phyloP scores from a whole-genome alignment of 2,329 filamentous ascomycete genomes.

The Paramyrothecium roridum region DNA sequence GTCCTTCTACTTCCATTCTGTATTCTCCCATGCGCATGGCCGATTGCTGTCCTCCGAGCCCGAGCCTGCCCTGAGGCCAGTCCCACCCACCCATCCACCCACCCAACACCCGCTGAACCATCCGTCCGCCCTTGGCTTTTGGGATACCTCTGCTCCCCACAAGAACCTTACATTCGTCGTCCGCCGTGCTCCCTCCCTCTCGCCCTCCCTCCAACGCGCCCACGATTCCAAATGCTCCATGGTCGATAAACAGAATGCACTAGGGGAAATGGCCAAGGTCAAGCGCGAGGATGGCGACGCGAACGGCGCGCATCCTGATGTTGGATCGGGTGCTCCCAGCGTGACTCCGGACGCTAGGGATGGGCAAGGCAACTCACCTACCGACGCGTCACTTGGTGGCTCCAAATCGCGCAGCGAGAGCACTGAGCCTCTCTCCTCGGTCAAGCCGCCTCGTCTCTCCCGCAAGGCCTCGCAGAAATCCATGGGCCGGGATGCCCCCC shows the following conservation, averaged over 20 bases:
- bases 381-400: slow-evolving; percentile 38
- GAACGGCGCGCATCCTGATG: slow-evolving; percentile 34
- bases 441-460: slow-evolving; percentile 65
- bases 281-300: slow-evolving; percentile 38
- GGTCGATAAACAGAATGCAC: slow-evolving; percentile 39
- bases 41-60: neutral
- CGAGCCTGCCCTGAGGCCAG: neutral
- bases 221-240: slow-evolving; percentile 14
- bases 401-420: slow-evolving; percentile 45
- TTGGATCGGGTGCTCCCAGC: slow-evolving; percentile 36
- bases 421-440: slow-evolving; percentile 43
- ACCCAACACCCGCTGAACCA: neutral
- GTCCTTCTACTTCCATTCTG: slow-evolving; percentile 7
- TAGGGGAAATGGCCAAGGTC: slow-evolving; percentile 38
- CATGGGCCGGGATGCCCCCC: slow-evolving; percentile 54
- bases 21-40: neutral
- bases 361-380: slow-evolving; percentile 30
- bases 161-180: neutral
- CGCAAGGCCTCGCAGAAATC: slow-evolving; percentile 71
- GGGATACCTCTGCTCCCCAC: neutral
- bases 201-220: slow-evolving; percentile 8
- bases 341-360: slow-evolving; percentile 28
- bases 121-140: slow-evolving; percentile 9
- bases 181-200: slow-evolving; percentile 14
- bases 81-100: neutral